Evolutionary conservation across 2,329 filamentous ascomycete genomes (phyloP).

Genomic region (Stemphylium vesicarium): DNA sequence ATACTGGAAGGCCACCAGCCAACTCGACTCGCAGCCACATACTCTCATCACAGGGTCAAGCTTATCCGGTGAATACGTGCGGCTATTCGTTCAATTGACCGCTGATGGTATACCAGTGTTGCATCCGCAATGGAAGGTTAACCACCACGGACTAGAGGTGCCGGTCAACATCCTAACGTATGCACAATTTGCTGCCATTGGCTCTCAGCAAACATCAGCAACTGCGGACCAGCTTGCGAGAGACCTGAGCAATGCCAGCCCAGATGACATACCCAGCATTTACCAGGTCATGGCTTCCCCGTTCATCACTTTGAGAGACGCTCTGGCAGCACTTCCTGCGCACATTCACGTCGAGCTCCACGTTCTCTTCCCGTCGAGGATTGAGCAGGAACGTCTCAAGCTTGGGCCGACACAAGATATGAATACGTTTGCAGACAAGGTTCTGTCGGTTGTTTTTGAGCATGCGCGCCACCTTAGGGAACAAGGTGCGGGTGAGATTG

Average conservation of each 20-base stretch:
- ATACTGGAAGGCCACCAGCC: constrained; percentile 98
- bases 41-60: constrained; percentile 94
- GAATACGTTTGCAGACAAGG: constrained; percentile 83
- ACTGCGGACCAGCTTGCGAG: constrained; percentile 32
- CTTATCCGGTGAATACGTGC: constrained; percentile 91
- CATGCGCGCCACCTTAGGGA: constrained; percentile 77
- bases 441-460: constrained; percentile 86
- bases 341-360: constrained; percentile 92
- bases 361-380: constrained; percentile 79
- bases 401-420: constrained; percentile 80
- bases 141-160: constrained; percentile 77
- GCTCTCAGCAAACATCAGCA: constrained; percentile 39
- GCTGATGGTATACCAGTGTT: constrained; percentile 85
- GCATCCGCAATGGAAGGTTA: constrained; percentile 83
- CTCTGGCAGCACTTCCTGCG: constrained; percentile 74
- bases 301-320: constrained; percentile 80
- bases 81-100: constrained; percentile 90
- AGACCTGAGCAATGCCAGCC: constrained; percentile 31
- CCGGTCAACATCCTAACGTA: constrained; percentile 80
- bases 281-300: constrained; percentile 76
- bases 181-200: constrained; percentile 68
- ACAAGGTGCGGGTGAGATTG: constrained; percentile 56
- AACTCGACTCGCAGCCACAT: constrained; percentile 82
- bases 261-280: constrained; percentile 60
- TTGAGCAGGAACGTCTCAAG: constrained; percentile 73